Conservation (phyloP, 2,329 filamentous ascomycete genomes). For the Penicillium sp. region DNA sequence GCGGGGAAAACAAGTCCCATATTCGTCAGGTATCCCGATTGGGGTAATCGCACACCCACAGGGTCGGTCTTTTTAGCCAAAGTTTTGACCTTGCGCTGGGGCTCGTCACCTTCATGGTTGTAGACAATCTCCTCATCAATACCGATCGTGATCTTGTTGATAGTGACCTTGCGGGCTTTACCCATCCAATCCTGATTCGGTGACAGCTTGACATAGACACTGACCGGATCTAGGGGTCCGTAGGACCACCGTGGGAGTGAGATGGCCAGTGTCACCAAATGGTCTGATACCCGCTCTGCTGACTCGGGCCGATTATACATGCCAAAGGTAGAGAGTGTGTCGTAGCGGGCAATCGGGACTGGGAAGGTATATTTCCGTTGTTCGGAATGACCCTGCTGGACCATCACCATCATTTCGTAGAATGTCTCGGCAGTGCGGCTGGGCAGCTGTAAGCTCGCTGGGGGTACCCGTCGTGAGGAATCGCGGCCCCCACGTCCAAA, state of each 20-base stretch:
- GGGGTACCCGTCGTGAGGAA: constrained; percentile 83
- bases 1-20: constrained; percentile 87
- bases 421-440: constrained; percentile 95
- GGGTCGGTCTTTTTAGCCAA: constrained; percentile 79
- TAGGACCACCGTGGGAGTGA: constrained; percentile 96
- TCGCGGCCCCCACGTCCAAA: constrained; percentile 91
- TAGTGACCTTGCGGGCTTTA: constrained; percentile 88
- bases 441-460: constrained; percentile 84
- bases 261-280: constrained; percentile 86
- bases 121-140: constrained; percentile 99
- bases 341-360: constrained; percentile 87
- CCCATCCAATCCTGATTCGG: constrained; percentile 89
- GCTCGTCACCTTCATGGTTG: constrained; percentile 96
- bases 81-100: constrained; percentile 83
- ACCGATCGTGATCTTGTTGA: constrained; percentile 87
- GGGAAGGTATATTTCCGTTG: constrained; percentile 92
- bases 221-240: constrained; percentile 90
- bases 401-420: constrained; percentile 93
- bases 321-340: constrained; percentile 95
- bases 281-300: constrained; percentile 81
- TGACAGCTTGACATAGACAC: constrained; percentile 89
- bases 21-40: constrained; percentile 90
- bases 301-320: constrained; percentile 98
- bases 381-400: constrained; percentile 83
- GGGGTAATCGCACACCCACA: constrained; percentile 81